phyloP scores from a whole-genome alignment of 257 asterid species.

The Eucommia ulmoides region DNA sequence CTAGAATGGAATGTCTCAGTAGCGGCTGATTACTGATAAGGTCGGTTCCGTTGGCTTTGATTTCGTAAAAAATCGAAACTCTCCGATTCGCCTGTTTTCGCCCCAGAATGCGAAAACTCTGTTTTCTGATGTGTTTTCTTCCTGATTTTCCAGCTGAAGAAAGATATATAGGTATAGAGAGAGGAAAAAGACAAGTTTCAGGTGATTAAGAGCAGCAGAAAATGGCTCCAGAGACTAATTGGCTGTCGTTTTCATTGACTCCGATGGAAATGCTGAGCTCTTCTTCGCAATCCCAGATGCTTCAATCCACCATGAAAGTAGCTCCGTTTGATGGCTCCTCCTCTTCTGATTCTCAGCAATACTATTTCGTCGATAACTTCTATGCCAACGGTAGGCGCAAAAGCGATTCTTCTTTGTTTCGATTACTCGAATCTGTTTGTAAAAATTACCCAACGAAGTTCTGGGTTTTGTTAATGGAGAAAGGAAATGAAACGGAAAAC shows the following conservation, averaged over 20 bases:
- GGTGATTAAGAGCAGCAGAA: background rate
- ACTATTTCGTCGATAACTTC: constrained; percentile 1
- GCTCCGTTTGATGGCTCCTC: no score
- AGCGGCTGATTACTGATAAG: no score
- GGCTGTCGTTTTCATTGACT: background rate
- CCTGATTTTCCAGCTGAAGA: background rate
- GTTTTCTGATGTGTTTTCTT: background rate
- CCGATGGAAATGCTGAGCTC: constrained; percentile 1
- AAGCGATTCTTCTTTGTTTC: no score
- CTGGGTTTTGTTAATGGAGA: no score
- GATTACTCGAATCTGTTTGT: background rate
- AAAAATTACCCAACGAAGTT: no score
- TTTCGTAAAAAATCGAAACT: background rate
- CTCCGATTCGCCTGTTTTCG: background rate
- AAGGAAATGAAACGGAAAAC: no score
- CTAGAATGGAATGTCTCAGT: no score
- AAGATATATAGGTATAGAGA: background rate
- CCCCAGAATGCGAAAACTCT: no score
- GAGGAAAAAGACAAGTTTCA: background rate
- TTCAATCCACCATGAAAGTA: background rate
- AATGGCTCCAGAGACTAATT: background rate
- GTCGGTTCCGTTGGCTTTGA: background rate
- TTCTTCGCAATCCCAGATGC: background rate
- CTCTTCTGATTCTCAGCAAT: background rate
- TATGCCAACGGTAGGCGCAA: background rate